A percentile compares a stretch with the other conserved stretches of the same genome.
phyloP scores from a whole-genome alignment of 805 yeast species.

The Starmera dryadoides region DNA sequence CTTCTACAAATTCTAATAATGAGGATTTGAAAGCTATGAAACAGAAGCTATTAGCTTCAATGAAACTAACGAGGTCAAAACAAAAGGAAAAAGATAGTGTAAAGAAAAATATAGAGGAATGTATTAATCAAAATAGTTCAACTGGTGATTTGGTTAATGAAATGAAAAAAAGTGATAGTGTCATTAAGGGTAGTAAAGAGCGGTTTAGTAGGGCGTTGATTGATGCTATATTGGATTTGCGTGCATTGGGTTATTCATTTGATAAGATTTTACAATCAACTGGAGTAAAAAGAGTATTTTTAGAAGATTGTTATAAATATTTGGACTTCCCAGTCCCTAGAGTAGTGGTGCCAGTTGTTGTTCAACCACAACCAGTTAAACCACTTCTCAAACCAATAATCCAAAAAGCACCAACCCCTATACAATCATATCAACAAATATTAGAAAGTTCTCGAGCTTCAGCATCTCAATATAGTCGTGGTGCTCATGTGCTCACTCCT shows the following conservation, averaged over 20 bases:
- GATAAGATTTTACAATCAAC: slow-evolving; percentile 10
- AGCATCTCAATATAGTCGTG: not conserved
- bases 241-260: slow-evolving; percentile 17
- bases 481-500: not conserved
- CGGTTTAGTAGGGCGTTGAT: slow-evolving; percentile 5
- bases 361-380: not conserved
- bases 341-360: not conserved
- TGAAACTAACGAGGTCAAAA: not conserved
- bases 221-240: slow-evolving; percentile 15
- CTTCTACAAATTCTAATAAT: not conserved
- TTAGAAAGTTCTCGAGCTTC: no score
- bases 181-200: not conserved
- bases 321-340: slow-evolving; percentile 13
- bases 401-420: not conserved
- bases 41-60: not conserved
- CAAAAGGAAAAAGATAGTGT: not conserved
- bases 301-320: slow-evolving; percentile 9
- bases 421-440: not conserved
- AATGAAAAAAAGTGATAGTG: not conserved
- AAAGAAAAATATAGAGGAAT: no score
- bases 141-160: not conserved
- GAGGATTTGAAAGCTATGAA: not conserved
- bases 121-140: no score
- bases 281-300: slow-evolving; percentile 11
- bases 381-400: not conserved